These are phyloP conservation scores for Colletotrichum magnum DNA, from an alignment of 2,329 filamentous ascomycete species.

Conservation along the genomic window DNA sequence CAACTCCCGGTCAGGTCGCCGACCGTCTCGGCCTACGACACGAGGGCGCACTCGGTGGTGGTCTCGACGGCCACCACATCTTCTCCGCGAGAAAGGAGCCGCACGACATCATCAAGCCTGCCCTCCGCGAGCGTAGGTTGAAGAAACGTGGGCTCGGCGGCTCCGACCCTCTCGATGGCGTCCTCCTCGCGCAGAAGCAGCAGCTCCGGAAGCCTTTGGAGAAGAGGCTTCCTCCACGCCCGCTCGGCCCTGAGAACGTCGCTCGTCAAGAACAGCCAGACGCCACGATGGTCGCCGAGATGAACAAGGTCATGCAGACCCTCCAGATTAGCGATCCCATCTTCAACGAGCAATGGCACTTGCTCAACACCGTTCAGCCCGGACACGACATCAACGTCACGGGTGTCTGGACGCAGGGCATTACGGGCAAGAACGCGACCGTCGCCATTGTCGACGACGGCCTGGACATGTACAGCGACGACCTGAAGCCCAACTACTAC, in stretches of 20 bases:
- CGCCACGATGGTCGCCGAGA: slow-evolving; percentile 66
- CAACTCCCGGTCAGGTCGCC: slow-evolving; percentile 79
- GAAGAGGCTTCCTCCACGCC: slow-evolving; percentile 63
- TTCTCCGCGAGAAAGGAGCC: slow-evolving; percentile 80
- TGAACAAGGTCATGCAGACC: slow-evolving; percentile 71
- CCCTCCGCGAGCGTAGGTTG: slow-evolving; percentile 68
- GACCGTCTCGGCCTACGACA: slow-evolving; percentile 80
- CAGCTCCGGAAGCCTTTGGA: slow-evolving; percentile 64
- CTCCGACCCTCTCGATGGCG: slow-evolving; percentile 76
- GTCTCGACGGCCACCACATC: slow-evolving; percentile 85
- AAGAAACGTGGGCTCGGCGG: slow-evolving; percentile 71
- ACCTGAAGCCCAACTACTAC: slow-evolving; percentile 95
- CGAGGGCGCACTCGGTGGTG: slow-evolving; percentile 84
- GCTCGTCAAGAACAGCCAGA: slow-evolving; percentile 44
- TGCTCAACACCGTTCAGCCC: slow-evolving; percentile 84
- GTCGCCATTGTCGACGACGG: slow-evolving; percentile 98
- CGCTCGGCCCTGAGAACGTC: slow-evolving; percentile 16
- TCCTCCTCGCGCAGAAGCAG: slow-evolving; percentile 86
- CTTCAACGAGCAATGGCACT: slow-evolving; percentile 95
- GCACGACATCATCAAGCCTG: slow-evolving; percentile 70
- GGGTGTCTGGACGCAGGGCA: slow-evolving; percentile 88
- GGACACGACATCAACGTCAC: slow-evolving; percentile 98
- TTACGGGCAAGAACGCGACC: slow-evolving; percentile 90
- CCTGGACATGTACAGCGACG: slow-evolving; percentile 93
- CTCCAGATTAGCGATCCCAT: slow-evolving; percentile 91